Conservation (phyloP, 306 rosid genomes). For the Macrotyloma uniflorum region DNA sequence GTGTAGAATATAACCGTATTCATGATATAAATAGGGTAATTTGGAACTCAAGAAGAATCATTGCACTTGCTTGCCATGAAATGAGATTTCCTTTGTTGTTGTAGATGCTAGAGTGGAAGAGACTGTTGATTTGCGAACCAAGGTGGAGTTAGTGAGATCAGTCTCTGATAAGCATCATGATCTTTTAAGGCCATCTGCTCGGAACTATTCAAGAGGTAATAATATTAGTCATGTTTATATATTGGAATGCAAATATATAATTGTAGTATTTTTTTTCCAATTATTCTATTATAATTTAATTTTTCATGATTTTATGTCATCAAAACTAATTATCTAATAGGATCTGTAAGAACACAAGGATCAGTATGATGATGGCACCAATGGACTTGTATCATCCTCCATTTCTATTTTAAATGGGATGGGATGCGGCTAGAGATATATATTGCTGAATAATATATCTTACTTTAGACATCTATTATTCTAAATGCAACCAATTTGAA, state of each 20-base stretch:
- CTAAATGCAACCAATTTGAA: conserved; percentile 17
- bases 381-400: background rate
- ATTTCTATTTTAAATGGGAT: background rate
- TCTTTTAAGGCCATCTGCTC: conserved; percentile 81
- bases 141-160: conserved; percentile 61
- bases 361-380: conserved; percentile 26
- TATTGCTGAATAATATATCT: conserved; percentile 1
- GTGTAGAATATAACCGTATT: conserved; percentile 1
- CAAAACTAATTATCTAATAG: conserved; percentile 5
- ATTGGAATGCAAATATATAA: background rate
- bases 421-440: background rate
- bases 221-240: background rate
- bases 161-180: conserved; percentile 73
- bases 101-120: conserved; percentile 60
- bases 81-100: conserved; percentile 40
- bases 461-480: conserved; percentile 6
- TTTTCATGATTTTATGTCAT: conserved; percentile 13
- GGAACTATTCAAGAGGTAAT: conserved; percentile 76
- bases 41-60: background rate
- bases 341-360: conserved; percentile 9
- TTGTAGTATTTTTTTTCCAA: background rate
- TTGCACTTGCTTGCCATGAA: conserved; percentile 29
- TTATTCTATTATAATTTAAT: background rate
- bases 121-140: conserved; percentile 49
- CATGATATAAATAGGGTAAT: background rate